Base-by-base conservation (phyloP, 163 green algal species). In the Scenedesmus sp. region DNA sequence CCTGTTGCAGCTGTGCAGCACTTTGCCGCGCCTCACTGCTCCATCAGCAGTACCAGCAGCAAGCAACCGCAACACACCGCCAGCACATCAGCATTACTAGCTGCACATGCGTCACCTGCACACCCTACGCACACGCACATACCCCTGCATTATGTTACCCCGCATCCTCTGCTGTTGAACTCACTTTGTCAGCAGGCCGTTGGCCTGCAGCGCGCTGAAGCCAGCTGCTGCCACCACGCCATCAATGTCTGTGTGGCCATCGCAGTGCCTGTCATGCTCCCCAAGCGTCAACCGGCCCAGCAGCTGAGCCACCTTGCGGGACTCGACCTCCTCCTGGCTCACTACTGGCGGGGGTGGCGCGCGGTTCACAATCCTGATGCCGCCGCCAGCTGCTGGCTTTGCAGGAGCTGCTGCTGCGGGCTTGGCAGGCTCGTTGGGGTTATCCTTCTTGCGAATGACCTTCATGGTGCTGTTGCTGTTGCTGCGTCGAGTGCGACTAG, bases 151-250 rank as follows among this genome's bases (percentile, higher is more conserved):
- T n/a, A n/a, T n/a, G n/a, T n/a, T n/a, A n/a, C n/a, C n/a, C n/a
- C n/a, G n/a, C n/a, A n/a, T n/a, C n/a, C n/a, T n/a, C n/a, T n/a
- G n/a, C n/a, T n/a, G n/a, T n/a, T n/a, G n/a, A n/a, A n/a, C 52
- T 79, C 23, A 79, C 70, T 87, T 90, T 13, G 23, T 90, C 26
- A 89, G 83, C 84, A 93, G 88, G 16, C 88, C 88, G 56, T 92
- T 92, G 26, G 88, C 90, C 74, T 93, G 90, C 84, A 93, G 73
- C 10, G 90, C n/a, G 5, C 52, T 70, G 70, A 93, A 93, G 73
- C 90, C 84, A n/a, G 84, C 83, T 20, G 84, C 90, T 85, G 73
- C 83, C 18, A 90, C 84, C n/a, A 90, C 90, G 3, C 70, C 84
- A 52, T 57, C 90, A n/a, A 90, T 77, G 90, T 90, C 83, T n/a